Evolutionary conservation across 495 filamentous ascomycete species (phyloP), one percentile per base, ranked within the genome.

Genomic region (Tuber brumale): DNA sequence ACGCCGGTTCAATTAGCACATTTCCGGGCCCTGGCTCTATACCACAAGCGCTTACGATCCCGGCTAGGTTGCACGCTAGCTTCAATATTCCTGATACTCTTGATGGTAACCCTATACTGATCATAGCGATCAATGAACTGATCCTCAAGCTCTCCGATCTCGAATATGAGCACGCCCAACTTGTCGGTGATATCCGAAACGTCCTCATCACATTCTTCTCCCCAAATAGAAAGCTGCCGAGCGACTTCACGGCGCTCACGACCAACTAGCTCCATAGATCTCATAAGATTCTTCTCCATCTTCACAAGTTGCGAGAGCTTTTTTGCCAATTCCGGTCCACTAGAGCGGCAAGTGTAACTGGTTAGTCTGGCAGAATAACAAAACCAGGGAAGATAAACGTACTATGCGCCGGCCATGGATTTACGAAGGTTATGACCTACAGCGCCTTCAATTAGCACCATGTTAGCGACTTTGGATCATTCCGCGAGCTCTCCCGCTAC

Each of bases 281-380:
- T 92, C 95, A 99, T 99, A 70, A 97, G 92, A 83, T 99, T 98
- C 92, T 99, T 99, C 87, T 99, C 95, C 96, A 99, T 98, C 88
- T 99, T 98, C 76, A 99, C 95, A 48, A 99, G 89, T 87, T 97
- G 93, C 41, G 94, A 91, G 74, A 99, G 90, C 89, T 99, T 99
- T 88, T 95, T 95, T 73, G 96, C 92, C 44, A 99, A 91, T 75
- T 99, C 95, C 75, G 95, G 96, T 75, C 95, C 96, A 85, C 81
- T 83, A 39, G 6, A 76, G 41, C 27, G 37, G 71, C 35, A 74
- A 27, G 23, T 71, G 5, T 74, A 57, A 75, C 35, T 69, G 80
- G 48, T 43, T 61, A 5, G 41, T 45, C 16, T 8, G 72, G 51
- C 14, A 16, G 7, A 70, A 8, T 18, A 43, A 27, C 70, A 43